Percentiles rank a stretch among this genome's conserved stretches.
Conservation (phyloP, 2,329 filamentous ascomycete species). For the Magnaporthiopsis incrustans region DNA sequence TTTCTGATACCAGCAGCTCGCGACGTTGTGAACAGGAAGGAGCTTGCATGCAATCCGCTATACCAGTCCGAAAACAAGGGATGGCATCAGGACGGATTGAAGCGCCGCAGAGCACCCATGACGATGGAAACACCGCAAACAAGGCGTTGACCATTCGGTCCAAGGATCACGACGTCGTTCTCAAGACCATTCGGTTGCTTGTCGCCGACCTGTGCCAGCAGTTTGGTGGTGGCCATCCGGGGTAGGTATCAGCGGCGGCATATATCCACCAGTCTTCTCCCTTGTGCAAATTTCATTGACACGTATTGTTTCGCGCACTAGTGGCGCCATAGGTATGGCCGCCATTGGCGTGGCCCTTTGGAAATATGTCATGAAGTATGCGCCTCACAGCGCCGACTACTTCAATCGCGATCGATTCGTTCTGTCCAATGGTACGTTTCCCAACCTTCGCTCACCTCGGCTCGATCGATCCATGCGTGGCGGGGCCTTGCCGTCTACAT, state of each 20-base stretch:
- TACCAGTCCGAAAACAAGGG: neutral
- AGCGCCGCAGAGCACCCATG: too few relatives aligned
- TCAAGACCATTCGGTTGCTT: constrained; percentile 52
- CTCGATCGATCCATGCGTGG: too few relatives aligned
- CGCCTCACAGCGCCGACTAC: constrained; percentile 40
- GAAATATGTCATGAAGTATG: constrained; percentile 52
- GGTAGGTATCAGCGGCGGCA: constrained; percentile 33
- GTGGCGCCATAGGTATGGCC: constrained; percentile 27
- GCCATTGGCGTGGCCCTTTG: constrained; percentile 35
- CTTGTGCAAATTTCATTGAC: neutral
- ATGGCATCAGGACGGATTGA: neutral
- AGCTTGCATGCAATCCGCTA: too few relatives aligned
- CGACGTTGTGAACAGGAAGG: neutral
- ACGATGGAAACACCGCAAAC: neutral
- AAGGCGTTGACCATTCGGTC: neutral
- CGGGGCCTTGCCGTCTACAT: too few relatives aligned
- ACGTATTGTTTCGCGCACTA: constrained; percentile 4
- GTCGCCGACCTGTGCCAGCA: constrained; percentile 64
- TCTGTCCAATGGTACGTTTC: constrained; percentile 40
- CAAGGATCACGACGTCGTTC: constrained; percentile 33
- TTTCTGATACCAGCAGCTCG: neutral
- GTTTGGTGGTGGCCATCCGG: constrained; percentile 61
- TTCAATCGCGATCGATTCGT: constrained; percentile 55
- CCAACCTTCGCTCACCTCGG: neutral
- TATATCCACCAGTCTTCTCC: neutral